Conservation (phyloP, 2,329 filamentous ascomycete genomes). For the Tolypocladium album region DNA sequence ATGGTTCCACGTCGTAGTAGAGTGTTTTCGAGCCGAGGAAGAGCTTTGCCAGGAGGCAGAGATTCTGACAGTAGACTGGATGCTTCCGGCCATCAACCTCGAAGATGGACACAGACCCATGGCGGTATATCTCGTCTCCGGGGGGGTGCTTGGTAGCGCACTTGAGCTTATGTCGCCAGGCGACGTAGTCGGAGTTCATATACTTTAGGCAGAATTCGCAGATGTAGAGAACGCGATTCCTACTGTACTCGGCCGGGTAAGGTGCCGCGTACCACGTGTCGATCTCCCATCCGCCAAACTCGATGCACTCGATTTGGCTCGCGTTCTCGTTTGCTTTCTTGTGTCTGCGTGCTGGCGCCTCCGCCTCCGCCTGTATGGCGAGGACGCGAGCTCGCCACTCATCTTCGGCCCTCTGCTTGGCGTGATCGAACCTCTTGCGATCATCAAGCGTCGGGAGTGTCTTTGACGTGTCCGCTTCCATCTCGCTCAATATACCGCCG, state of each 20-base stretch:
- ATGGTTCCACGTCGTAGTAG: constrained; percentile 96
- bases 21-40: constrained; percentile 98
- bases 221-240: constrained; percentile 94
- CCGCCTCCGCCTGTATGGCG: constrained; percentile 51
- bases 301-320: constrained; percentile 97
- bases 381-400: constrained; percentile 67
- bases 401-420: constrained; percentile 82
- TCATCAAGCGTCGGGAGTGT: constrained; percentile 76
- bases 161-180: constrained; percentile 95
- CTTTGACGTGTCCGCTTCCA: constrained; percentile 81
- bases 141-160: constrained; percentile 94
- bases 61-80: constrained; percentile 95
- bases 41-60: constrained; percentile 89
- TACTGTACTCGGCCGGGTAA: constrained; percentile 96
- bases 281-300: constrained; percentile 95
- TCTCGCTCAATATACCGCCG: constrained; percentile 81
- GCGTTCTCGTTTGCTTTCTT: constrained; percentile 75
- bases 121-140: constrained; percentile 93
- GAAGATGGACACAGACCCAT: constrained; percentile 86
- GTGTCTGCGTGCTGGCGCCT: constrained; percentile 50
- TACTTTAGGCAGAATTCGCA: constrained; percentile 99
- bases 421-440: constrained; percentile 77
- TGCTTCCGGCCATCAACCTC: constrained; percentile 97
- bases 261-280: constrained; percentile 99
- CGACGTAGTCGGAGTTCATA: constrained; percentile 98